phyloP scores from a whole-genome alignment of 2,329 filamentous ascomycete species.

The Neopestalotiopsis clavispora region DNA sequence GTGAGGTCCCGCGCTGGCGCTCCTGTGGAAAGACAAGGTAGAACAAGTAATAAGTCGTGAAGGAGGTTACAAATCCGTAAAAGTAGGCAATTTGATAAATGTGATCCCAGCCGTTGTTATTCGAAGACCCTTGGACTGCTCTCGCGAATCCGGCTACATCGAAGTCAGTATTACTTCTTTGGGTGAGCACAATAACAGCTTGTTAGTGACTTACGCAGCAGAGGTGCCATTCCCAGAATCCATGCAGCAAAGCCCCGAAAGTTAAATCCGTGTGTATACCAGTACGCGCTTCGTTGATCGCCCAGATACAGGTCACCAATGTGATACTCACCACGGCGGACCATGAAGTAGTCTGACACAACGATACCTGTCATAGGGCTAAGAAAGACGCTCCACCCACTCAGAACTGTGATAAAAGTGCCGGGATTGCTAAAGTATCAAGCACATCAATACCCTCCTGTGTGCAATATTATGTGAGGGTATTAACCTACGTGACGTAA shows the following conservation, averaged over 20 bases:
- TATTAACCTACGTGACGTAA: slow-evolving; percentile 35
- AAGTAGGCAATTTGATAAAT: slow-evolving; percentile 35
- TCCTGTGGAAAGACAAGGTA: slow-evolving; percentile 27
- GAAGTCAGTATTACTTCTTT: background rate
- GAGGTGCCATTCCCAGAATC: slow-evolving; percentile 40
- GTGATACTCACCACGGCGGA: slow-evolving; percentile 44
- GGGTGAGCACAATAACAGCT: background rate
- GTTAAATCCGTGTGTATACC: slow-evolving; percentile 48
- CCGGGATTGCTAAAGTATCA: slow-evolving; percentile 36
- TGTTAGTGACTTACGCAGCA: slow-evolving; percentile 30
- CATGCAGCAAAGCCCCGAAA: slow-evolving; percentile 47
- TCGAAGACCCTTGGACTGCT: slow-evolving; percentile 24
- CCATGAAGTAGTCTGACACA: slow-evolving; percentile 50
- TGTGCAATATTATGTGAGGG: background rate
- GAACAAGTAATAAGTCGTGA: slow-evolving; percentile 27
- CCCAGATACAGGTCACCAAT: slow-evolving; percentile 49
- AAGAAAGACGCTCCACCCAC: slow-evolving; percentile 48
- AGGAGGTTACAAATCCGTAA: slow-evolving; percentile 33
- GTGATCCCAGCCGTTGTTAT: slow-evolving; percentile 36
- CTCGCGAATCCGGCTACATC: slow-evolving; percentile 31
- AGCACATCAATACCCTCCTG: background rate
- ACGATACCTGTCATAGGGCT: slow-evolving; percentile 51
- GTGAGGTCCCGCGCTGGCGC: slow-evolving; percentile 31
- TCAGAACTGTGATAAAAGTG: slow-evolving; percentile 44
- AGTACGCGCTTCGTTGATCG: slow-evolving; percentile 43